Percentiles rank a stretch among this genome's conserved stretches.
phyloP scores from a whole-genome alignment of 345 rosid species.

The Isatis tinctoria region DNA sequence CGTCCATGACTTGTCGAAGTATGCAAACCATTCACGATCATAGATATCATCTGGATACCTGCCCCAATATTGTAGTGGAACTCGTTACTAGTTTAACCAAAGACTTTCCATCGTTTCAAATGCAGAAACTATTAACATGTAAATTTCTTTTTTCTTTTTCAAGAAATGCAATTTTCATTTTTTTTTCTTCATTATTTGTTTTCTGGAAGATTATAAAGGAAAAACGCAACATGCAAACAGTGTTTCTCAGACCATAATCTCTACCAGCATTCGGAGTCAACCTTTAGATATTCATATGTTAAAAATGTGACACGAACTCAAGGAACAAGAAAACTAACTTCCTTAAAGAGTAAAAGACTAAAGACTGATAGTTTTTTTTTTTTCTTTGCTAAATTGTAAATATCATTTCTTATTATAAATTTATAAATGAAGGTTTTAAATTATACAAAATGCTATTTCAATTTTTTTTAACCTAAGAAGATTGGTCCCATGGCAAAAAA shows the following conservation, averaged over 20 bases:
- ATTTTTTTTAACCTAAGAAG: too few relatives aligned
- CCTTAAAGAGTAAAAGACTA: too few relatives aligned
- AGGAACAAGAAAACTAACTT: too few relatives aligned
- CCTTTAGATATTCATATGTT: too few relatives aligned
- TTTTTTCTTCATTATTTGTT: background rate
- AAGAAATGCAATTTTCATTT: background rate
- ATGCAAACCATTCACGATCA: slow-evolving; percentile 22
- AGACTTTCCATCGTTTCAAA: background rate
- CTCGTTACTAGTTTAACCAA: background rate
- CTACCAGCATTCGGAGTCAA: too few relatives aligned
- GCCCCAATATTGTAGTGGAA: background rate
- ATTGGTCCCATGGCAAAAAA: too few relatives aligned
- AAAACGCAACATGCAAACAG: background rate
- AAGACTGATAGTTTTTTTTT: too few relatives aligned
- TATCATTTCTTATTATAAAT: too few relatives aligned
- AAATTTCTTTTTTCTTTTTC: background rate
- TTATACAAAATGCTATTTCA: too few relatives aligned
- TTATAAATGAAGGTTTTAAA: too few relatives aligned
- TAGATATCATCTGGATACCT: slow-evolving; percentile 25
- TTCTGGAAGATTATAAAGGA: background rate
- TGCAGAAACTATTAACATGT: background rate
- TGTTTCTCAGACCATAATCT: background rate
- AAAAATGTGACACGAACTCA: too few relatives aligned
- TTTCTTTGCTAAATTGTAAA: too few relatives aligned
- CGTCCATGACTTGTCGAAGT: slow-evolving; percentile 13